A percentile compares a stretch with the other conserved stretches of the same genome.
These are phyloP conservation scores for Thalassiosira livingstoniorum DNA, from an alignment of 352 stramenopile species.

Conservation along the genomic window DNA sequence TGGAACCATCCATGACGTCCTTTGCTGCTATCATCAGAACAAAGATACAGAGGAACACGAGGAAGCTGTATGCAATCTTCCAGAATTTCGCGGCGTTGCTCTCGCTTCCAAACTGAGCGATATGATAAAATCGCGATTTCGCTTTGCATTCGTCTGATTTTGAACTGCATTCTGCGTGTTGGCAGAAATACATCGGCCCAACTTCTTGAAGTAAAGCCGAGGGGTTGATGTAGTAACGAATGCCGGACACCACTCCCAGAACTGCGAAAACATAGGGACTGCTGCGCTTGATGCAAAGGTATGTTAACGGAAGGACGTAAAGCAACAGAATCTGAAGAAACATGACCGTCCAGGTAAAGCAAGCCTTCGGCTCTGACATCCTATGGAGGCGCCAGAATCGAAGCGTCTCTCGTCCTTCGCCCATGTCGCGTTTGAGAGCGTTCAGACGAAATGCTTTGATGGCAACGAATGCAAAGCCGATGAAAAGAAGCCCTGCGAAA, in stretches of 20 bases:
- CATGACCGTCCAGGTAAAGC: constrained; percentile 14
- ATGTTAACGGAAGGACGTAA: constrained; percentile 42
- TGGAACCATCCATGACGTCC: constrained; percentile 2
- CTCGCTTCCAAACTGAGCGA: constrained; percentile 55
- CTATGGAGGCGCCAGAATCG: constrained; percentile 21
- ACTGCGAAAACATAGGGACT: constrained; percentile 29
- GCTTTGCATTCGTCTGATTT: constrained; percentile 37
- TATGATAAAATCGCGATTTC: constrained; percentile 50
- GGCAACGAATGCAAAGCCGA: constrained; percentile 18
- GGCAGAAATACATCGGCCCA: constrained; percentile 38
- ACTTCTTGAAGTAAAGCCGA: constrained; percentile 41
- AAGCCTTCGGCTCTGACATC: constrained; percentile 7
- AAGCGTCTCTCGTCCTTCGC: constrained; percentile 14
- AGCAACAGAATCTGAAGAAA: constrained; percentile 40
- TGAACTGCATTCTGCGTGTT: background rate
- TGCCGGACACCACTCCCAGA: constrained; percentile 18
- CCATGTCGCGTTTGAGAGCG: constrained; percentile 26
- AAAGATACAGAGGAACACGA: constrained; percentile 61
- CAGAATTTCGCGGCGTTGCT: constrained; percentile 46
- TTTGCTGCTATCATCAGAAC: constrained; percentile 31
- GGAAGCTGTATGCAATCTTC: constrained; percentile 26
- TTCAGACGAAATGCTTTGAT: constrained; percentile 5
- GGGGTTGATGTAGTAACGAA: constrained; percentile 60
- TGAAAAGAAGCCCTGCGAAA: constrained; percentile 10
- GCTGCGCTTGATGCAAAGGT: constrained; percentile 32